Base-by-base conservation (phyloP, 2,329 filamentous ascomycete species). In the Fusarium goolgardi region DNA sequence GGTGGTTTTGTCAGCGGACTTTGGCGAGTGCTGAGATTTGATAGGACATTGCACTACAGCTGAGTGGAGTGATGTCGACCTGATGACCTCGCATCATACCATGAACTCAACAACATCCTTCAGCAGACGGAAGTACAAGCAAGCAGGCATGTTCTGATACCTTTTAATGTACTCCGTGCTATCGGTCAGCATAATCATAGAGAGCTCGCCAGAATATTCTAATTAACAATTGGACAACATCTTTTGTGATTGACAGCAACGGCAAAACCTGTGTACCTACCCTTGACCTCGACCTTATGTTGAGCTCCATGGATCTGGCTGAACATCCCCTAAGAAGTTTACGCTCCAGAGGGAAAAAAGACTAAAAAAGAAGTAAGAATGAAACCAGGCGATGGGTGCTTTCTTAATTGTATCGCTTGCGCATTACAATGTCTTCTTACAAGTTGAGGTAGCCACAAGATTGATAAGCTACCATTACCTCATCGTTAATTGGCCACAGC, bases 401-500 rank as follows among this genome's bases (percentile, higher is more conserved):
- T 3, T 37, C 23, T 15, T 1, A n/a, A 40, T 58, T 40, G 16
- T 29, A 54, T 59, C 43, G 59, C 37, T 43, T 6, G 23, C 39
- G 6, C 25, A 52, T 43, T 31, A 60, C 43, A 31, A 5, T 23
- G 23, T 43, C 23, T 23, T 37, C 11, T 10, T 9, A 11, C 9
- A 16, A 20, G 10, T 39, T 20, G 12, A 39, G n/a, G 35, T 9
- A 11, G 32, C 8, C n/a, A 4, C 35, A 12, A 20, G n/a, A 40
- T 51, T 59, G 23, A 49, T 54, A 59, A 67, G 54, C 44, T 52
- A 23, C 46, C 70, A 73, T 65, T 68, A 52, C 43, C 47, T 61
- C 49, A 23, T 32, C 25, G 39, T 25, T 72, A 41, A 74, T 74
- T 74, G 72, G 72, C 10, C 50, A 35, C 7, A 25, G 21, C 4